Base-by-base conservation (phyloP, 1,139 yeast species). In the Hansenula lynferdii region DNA sequence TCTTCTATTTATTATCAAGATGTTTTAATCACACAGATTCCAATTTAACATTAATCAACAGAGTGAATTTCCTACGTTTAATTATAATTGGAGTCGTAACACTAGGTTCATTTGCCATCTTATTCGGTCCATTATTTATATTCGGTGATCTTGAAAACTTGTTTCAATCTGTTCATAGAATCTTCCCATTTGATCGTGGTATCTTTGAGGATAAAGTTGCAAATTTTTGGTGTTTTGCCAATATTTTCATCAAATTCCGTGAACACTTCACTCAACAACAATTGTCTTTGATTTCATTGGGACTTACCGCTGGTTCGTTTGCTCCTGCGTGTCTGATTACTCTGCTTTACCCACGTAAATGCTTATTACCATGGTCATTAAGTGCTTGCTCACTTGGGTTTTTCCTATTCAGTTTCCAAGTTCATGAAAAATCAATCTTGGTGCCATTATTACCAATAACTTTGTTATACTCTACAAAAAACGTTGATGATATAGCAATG, bases 161-260 rank as follows among this genome's bases (percentile, higher is more conserved):
- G 15, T 25, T 70, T 52, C 69, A 70, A 59, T 51, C 64, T 1
- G 47, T 86, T 16, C 61, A 69, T 35, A 73, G 98, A 48, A 82
- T 92, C 23, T 92, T 92, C 60, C 98, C 99, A 2, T 90, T 92
- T 54, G 77, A 78, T 35, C 72, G 98, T 56, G 98, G 98, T 0
- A 70, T 94, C n/a, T 92, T 94, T 70, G 98, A 92, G 60, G 98
- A 92, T 58, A 92, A 92, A 60, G 98, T 94, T 12, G 97, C 96
- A 36, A 92, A 90, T 56, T 82, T 92, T 53, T 92, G 99, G 99
- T 90, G 98, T 60, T 82, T 95, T 9, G 67, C 89, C 2, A 92
- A 92, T 59, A 69, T 85, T 0, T 49, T 87, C 11, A 59, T 90
- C 55, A 92, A 92, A 57, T 82, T 87, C 53, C 79, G 76, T 47